These are phyloP conservation scores for Aspergillus pseudotamarii DNA, from an alignment of 2,329 filamentous ascomycete species.

Conservation along the genomic window DNA sequence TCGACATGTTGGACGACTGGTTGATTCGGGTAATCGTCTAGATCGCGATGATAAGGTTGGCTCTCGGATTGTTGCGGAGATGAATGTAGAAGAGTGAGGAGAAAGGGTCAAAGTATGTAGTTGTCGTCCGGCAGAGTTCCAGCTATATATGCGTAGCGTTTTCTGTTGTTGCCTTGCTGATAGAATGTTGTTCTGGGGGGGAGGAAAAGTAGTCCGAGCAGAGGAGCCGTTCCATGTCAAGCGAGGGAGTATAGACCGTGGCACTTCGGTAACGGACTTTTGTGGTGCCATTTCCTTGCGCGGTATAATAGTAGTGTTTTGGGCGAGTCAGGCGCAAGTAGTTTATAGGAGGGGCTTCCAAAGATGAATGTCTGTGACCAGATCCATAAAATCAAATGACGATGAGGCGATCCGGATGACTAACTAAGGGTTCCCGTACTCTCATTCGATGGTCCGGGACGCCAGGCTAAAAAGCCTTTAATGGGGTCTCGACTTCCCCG, in stretches of 20 bases:
- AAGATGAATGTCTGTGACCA: not conserved
- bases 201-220: slow-evolving; percentile 32
- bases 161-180: slow-evolving; percentile 26
- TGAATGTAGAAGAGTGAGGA: slow-evolving; percentile 17
- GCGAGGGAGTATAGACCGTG: slow-evolving; percentile 46
- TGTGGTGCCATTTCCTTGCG: slow-evolving; percentile 41
- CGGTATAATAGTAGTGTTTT: not conserved
- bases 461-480: not conserved
- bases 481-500: not conserved
- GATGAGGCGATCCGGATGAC: not conserved
- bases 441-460: not conserved
- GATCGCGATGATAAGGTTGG: slow-evolving; percentile 22
- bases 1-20: slow-evolving; percentile 11
- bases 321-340: not conserved
- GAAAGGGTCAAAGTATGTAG: slow-evolving; percentile 18
- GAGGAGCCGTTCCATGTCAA: slow-evolving; percentile 46
- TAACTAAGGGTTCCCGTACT: not conserved
- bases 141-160: slow-evolving; percentile 25
- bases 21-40: slow-evolving; percentile 21
- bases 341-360: not conserved
- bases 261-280: slow-evolving; percentile 46
- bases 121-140: slow-evolving; percentile 27
- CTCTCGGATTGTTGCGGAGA: slow-evolving; percentile 20
- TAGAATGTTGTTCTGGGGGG: slow-evolving; percentile 30
- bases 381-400: not conserved